These are phyloP conservation scores for Penicillium robsamsonii DNA, from an alignment of 495 filamentous ascomycete species.

Conservation along the genomic window DNA sequence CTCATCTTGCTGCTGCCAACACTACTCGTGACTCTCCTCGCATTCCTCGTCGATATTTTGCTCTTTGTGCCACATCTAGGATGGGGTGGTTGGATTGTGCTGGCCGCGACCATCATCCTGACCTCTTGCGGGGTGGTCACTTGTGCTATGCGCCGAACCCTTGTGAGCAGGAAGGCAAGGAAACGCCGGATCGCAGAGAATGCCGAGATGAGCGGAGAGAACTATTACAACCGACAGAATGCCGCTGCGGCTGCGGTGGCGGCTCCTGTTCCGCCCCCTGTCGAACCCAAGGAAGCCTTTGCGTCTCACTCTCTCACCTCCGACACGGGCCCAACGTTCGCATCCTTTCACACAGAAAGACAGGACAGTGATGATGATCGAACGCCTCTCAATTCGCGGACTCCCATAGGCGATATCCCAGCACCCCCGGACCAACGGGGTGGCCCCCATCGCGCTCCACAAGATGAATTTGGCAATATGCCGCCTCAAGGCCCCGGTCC, in stretches of 20 bases:
- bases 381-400: constrained; percentile 73
- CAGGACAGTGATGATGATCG: constrained; percentile 71
- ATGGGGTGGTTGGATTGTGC: constrained; percentile 94
- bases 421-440: constrained; percentile 28
- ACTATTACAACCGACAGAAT: constrained; percentile 77
- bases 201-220: constrained; percentile 90
- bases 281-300: constrained; percentile 55
- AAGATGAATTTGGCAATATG: constrained; percentile 72
- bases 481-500: constrained; percentile 37
- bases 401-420: constrained; percentile 35
- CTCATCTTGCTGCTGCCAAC: constrained; percentile 85
- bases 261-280: constrained; percentile 36
- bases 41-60: constrained; percentile 93
- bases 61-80: constrained; percentile 91
- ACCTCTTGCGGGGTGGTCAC: constrained; percentile 80
- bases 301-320: constrained; percentile 45
- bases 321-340: constrained; percentile 70
- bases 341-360: constrained; percentile 69
- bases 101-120: constrained; percentile 86
- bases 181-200: constrained; percentile 91
- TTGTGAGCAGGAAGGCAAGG: constrained; percentile 87
- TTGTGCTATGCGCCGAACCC: constrained; percentile 94
- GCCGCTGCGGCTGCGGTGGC: constrained; percentile 43
- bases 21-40: constrained; percentile 77
- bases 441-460: constrained; percentile 40